phyloP scores from a whole-genome alignment of 108 stramenopile species.

The Aurantiochytrium sp. region DNA sequence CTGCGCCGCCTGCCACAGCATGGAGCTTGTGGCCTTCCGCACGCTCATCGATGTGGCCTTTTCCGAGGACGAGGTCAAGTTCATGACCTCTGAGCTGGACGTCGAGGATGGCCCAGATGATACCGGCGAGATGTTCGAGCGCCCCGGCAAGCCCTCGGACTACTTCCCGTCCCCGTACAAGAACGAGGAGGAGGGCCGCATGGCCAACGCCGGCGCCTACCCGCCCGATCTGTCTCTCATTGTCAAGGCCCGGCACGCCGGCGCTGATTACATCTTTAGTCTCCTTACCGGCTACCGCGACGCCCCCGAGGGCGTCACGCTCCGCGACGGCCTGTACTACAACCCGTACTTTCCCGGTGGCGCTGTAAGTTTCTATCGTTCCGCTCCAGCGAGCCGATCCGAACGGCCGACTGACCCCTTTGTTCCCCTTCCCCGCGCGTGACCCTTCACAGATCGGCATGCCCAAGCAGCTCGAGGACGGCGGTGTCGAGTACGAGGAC shows the following conservation, averaged over 20 bases:
- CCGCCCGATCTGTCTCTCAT: conserved; percentile 96
- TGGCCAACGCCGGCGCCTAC: conserved; percentile 93
- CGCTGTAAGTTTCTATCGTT: conserved; percentile 39
- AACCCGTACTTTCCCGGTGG: conserved; percentile 93
- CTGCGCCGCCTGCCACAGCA: conserved; percentile 86
- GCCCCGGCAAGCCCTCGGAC: conserved; percentile 94
- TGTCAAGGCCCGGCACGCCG: conserved; percentile 95
- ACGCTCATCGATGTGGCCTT: conserved; percentile 94
- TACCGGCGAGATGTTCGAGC: conserved; percentile 76
- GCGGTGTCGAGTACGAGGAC: conserved; percentile 92
- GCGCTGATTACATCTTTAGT: conserved; percentile 90
- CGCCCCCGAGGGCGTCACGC: conserved; percentile 85
- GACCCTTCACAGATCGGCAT: conserved; percentile 73
- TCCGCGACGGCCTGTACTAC: conserved; percentile 91
- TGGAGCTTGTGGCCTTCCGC: conserved; percentile 90
- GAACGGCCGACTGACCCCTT: too few species aligned
- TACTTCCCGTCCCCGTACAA: conserved; percentile 82
- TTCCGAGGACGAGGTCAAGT: conserved; percentile 79
- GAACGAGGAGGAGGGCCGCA: conserved; percentile 89
- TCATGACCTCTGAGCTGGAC: conserved; percentile 84
- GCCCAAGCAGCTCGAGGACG: conserved; percentile 93
- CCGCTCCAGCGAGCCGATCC: too few species aligned
- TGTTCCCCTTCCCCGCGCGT: too few species aligned
- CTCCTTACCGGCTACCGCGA: conserved; percentile 94
- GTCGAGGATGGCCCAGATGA: conserved; percentile 96